phyloP scores from a whole-genome alignment of 257 asterid genomes.

The Solanum etuberosum region DNA sequence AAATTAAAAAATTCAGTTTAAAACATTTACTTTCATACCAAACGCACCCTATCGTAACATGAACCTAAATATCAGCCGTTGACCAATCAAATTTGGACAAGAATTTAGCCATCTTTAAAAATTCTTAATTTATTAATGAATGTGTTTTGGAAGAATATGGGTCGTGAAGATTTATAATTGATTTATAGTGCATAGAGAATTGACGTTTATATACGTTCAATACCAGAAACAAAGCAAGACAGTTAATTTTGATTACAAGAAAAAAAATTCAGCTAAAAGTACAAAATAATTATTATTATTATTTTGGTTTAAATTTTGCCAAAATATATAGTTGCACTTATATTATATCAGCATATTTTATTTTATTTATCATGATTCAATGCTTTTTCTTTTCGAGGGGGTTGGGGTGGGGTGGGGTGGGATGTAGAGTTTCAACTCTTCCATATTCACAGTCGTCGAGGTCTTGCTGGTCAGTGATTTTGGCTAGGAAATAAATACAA shows the following conservation, averaged over 20 bases:
- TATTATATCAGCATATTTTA: background rate
- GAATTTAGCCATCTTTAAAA: background rate
- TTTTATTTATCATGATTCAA: background rate
- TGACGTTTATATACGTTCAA: background rate
- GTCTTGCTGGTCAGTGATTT: background rate
- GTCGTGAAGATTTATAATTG: background rate
- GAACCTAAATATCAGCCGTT: background rate
- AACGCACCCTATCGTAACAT: background rate
- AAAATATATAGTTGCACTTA: background rate
- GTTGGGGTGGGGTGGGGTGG: background rate
- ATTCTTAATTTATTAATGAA: background rate
- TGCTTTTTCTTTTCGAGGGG: background rate
- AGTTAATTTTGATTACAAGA: background rate
- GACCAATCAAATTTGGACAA: background rate
- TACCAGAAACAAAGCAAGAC: background rate
- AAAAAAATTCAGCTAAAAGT: background rate
- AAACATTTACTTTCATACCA: background rate
- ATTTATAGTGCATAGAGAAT: background rate
- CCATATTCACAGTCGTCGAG: background rate
- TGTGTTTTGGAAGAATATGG: background rate
- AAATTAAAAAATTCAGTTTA: no score
- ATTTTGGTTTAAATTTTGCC: background rate
- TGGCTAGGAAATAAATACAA: background rate
- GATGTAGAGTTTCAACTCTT: background rate
- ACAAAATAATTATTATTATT: background rate